Conservation (phyloP, 2,329 filamentous ascomycete species). For the Fusarium sp. region DNA sequence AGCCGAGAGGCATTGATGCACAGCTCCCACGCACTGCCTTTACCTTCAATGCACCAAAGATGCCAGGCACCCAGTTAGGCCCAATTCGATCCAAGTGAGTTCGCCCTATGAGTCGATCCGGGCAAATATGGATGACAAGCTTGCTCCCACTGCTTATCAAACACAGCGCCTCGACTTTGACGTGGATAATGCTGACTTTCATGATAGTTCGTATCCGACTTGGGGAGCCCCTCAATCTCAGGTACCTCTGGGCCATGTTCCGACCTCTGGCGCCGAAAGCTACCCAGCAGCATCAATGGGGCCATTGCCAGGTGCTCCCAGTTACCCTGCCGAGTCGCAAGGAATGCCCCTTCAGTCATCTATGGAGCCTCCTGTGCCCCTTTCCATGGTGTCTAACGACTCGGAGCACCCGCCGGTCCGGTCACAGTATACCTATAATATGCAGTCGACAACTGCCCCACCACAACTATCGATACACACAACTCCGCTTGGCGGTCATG, state of each 20-base stretch:
- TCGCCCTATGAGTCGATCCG: background rate
- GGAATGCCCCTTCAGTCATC: conserved; percentile 67
- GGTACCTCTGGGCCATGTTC: conserved; percentile 62
- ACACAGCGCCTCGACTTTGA: background rate
- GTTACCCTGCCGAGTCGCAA: conserved; percentile 64
- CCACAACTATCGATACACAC: conserved; percentile 62
- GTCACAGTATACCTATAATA: conserved; percentile 68
- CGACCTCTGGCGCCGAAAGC: conserved; percentile 58
- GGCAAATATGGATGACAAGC: background rate
- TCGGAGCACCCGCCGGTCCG: conserved; percentile 62
- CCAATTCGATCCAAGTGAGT: conserved; percentile 71
- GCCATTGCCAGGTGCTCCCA: conserved; percentile 61
- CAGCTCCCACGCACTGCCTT: conserved; percentile 69
- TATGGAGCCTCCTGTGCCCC: conserved; percentile 64
- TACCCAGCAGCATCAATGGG: conserved; percentile 66
- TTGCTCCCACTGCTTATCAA: background rate
- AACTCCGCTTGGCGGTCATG: conserved; percentile 53
- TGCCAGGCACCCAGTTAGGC: conserved; percentile 65
- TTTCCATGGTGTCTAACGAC: conserved; percentile 64
- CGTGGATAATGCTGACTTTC: conserved; percentile 45
- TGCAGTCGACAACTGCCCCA: conserved; percentile 63
- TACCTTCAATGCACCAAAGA: conserved; percentile 69
- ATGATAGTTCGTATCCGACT: conserved; percentile 67
- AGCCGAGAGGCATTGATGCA: conserved; percentile 64
- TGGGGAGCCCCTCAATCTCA: conserved; percentile 62